These are phyloP conservation scores for Russula lepida DNA, from an alignment of 768 basidiomycete genomes.

Conservation along the genomic window DNA sequence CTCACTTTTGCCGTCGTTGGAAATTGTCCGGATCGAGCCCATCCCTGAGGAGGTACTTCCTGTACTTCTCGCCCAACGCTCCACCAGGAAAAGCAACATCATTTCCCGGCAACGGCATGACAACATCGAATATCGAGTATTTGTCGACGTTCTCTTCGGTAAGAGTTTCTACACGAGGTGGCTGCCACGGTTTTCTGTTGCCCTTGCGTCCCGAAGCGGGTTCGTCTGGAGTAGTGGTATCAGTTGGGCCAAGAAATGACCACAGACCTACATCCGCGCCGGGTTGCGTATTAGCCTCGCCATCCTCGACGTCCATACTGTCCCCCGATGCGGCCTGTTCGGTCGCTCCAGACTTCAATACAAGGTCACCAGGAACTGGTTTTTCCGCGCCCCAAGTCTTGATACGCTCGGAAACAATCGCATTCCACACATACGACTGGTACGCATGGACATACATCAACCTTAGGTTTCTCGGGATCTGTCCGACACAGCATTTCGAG, in stretches of 20 bases:
- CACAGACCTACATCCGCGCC: constrained; percentile 7
- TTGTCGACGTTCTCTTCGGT: constrained; percentile 69
- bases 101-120: constrained; percentile 95
- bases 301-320: constrained; percentile 27
- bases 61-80: constrained; percentile 75
- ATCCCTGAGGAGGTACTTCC: constrained; percentile 72
- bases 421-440: constrained; percentile 98
- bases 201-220: constrained; percentile 20
- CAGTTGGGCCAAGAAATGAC: neutral
- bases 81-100: constrained; percentile 92
- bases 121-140: constrained; percentile 87
- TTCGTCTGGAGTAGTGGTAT: constrained; percentile 9
- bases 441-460: constrained; percentile 99
- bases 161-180: constrained; percentile 69
- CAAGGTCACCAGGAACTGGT: constrained; percentile 84
- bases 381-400: constrained; percentile 62
- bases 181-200: constrained; percentile 46
- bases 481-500: neutral
- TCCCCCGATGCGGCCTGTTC: constrained; percentile 25
- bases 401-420: constrained; percentile 90
- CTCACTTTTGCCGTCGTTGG: constrained; percentile 81
- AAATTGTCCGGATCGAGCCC: constrained; percentile 89
- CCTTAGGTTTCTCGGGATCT: constrained; percentile 94
- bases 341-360: constrained; percentile 46
- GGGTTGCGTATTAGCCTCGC: constrained; percentile 28